Evolutionary conservation across 2,329 filamentous ascomycete species (phyloP).

Genomic region (Aspergillus nomiae): DNA sequence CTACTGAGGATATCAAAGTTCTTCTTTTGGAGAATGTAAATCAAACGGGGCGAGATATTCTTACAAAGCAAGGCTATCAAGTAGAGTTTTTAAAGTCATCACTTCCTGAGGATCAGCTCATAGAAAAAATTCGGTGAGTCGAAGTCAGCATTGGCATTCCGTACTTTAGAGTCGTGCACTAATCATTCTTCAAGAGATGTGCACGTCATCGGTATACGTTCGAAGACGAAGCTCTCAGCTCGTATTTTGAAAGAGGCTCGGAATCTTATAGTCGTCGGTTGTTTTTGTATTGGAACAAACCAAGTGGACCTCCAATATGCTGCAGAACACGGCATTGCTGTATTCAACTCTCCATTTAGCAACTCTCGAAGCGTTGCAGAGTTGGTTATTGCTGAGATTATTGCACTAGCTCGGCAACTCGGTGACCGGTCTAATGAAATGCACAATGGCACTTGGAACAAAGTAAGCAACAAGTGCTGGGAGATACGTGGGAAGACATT

Average conservation of each 20-base stretch:
- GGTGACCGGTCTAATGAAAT: conserved; percentile 92
- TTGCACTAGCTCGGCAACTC: conserved; percentile 85
- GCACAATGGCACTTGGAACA: conserved; percentile 95
- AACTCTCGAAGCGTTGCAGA: conserved; percentile 97
- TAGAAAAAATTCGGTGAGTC: conserved; percentile 87
- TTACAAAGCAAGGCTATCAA: conserved; percentile 87
- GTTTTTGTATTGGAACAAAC: conserved; percentile 97
- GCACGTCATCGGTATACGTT: conserved; percentile 96
- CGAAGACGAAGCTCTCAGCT: conserved; percentile 91
- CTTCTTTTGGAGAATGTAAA: conserved; percentile 96
- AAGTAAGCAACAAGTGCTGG: conserved; percentile 96
- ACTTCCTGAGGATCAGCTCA: conserved; percentile 86
- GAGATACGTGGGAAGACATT: conserved; percentile 97
- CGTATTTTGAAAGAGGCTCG: conserved; percentile 85
- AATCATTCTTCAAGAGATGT: conserved; percentile 65
- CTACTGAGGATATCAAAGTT: conserved; percentile 95
- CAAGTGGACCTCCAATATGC: conserved; percentile 49
- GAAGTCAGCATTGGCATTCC: neutral
- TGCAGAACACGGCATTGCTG: conserved; percentile 70
- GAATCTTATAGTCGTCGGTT: conserved; percentile 93
- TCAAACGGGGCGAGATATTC: conserved; percentile 79
- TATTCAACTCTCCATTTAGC: conserved; percentile 98
- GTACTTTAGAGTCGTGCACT: conserved; percentile 13
- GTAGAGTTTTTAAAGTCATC: conserved; percentile 90
- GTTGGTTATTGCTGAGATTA: conserved; percentile 92